phyloP scores from a whole-genome alignment of 2,329 filamentous ascomycete genomes.

The Didymella arachidicola region DNA sequence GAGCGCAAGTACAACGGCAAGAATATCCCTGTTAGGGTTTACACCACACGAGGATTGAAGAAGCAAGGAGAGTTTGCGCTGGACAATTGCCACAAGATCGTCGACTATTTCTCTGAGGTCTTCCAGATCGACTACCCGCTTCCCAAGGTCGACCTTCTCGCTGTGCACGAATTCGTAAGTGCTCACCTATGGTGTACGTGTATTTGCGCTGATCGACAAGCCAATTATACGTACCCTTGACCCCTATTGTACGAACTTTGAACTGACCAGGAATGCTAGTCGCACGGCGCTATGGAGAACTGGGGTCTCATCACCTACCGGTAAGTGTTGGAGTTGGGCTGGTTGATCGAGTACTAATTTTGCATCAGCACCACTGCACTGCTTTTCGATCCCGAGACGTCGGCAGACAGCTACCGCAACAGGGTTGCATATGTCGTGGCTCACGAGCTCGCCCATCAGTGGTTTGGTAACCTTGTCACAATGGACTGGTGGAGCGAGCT shows the following conservation, averaged over 20 bases:
- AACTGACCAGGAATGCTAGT: slow-evolving; percentile 59
- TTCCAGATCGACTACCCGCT: slow-evolving; percentile 88
- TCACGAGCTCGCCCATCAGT: slow-evolving; percentile 96
- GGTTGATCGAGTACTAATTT: slow-evolving; percentile 15
- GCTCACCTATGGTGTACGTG: slow-evolving; percentile 2
- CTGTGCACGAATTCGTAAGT: slow-evolving; percentile 90
- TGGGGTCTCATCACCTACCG: slow-evolving; percentile 97
- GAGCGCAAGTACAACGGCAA: slow-evolving; percentile 90
- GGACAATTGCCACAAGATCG: slow-evolving; percentile 88
- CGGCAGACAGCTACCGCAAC: slow-evolving; percentile 89
- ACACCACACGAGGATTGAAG: slow-evolving; percentile 93
- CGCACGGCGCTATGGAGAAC: slow-evolving; percentile 93
- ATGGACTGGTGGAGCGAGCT: slow-evolving; percentile 96
- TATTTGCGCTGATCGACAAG: slow-evolving; percentile 40
- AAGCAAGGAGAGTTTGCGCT: slow-evolving; percentile 90
- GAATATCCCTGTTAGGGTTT: slow-evolving; percentile 90
- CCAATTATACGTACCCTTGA: slow-evolving; percentile 53
- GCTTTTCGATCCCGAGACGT: slow-evolving; percentile 92
- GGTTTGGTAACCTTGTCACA: slow-evolving; percentile 94
- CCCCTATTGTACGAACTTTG: slow-evolving; percentile 21
- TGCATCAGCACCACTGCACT: slow-evolving; percentile 76
- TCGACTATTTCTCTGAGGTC: slow-evolving; percentile 95
- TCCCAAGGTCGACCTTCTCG: slow-evolving; percentile 94
- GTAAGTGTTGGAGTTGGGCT: slow-evolving; percentile 26
- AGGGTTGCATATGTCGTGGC: slow-evolving; percentile 95